phyloP scores from a whole-genome alignment of 306 rosid species.

The Mimosa bimucronata region DNA sequence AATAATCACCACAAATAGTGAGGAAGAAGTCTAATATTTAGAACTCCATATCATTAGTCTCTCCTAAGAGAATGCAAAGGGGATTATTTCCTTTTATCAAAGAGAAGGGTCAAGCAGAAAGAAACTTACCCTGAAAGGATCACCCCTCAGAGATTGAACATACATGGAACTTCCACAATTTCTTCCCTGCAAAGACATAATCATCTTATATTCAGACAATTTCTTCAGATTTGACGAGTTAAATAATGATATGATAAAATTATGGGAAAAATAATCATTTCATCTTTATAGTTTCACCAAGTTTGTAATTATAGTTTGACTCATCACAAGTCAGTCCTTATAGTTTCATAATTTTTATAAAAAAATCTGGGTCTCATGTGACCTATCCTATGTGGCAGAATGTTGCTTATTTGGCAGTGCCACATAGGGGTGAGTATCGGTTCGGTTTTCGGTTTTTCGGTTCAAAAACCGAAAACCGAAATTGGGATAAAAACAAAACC shows the following conservation, averaged over 20 bases:
- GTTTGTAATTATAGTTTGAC: too few species aligned
- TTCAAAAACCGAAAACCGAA: too few species aligned
- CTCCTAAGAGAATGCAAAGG: conserved; percentile 18
- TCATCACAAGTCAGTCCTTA: too few species aligned
- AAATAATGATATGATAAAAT: not conserved
- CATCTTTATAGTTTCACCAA: too few species aligned
- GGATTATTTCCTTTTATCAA: conserved; percentile 30
- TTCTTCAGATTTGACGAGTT: conserved; percentile 6
- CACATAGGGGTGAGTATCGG: too few species aligned
- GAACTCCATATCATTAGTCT: conserved; percentile 1
- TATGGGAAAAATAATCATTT: too few species aligned
- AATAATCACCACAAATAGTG: conserved; percentile 9
- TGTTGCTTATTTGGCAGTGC: too few species aligned
- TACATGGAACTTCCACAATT: conserved; percentile 68
- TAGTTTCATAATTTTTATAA: too few species aligned
- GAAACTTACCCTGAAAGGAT: conserved; percentile 78
- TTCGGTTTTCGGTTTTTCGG: too few species aligned
- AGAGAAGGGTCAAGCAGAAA: conserved; percentile 31
- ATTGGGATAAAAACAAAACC: too few species aligned
- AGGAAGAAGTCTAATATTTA: conserved; percentile 15
- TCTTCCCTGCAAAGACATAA: conserved; percentile 60
- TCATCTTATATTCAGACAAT: conserved; percentile 23
- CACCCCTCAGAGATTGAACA: conserved; percentile 93
- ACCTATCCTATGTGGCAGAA: too few species aligned
- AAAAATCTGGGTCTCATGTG: too few species aligned